Conservation (phyloP, 164 flowering plant genomes). For the Nelumbo lutea region DNA sequence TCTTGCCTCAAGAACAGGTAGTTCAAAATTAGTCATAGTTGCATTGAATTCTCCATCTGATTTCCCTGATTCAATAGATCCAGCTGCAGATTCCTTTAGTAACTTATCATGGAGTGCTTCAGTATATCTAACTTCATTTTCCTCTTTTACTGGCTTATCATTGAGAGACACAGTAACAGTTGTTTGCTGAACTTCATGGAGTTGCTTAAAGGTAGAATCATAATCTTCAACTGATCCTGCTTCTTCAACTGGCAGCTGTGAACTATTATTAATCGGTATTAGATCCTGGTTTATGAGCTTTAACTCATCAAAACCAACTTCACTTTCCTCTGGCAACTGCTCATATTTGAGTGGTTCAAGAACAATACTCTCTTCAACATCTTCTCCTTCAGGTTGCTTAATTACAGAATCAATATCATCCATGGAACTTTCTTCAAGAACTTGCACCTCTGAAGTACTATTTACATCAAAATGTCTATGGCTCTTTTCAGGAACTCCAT, state of each 20-base stretch:
- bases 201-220: background rate
- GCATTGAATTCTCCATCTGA: slow-evolving; percentile 4
- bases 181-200: slow-evolving; percentile 1
- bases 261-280: slow-evolving; percentile 3
- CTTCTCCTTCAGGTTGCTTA: background rate
- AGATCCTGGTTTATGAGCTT: background rate
- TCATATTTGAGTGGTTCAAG: slow-evolving; percentile 1
- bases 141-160: background rate
- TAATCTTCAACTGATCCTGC: slow-evolving; percentile 12
- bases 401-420: background rate
- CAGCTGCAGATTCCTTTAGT: background rate
- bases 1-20: slow-evolving; percentile 25
- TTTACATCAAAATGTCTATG: background rate
- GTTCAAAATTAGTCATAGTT: slow-evolving; percentile 7
- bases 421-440: background rate
- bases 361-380: background rate
- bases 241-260: slow-evolving; percentile 16
- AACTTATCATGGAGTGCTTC: background rate
- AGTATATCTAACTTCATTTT: background rate
- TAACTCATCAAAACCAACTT: background rate
- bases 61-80: background rate
- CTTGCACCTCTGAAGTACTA: slow-evolving; percentile 5
- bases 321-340: slow-evolving; percentile 1
- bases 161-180: background rate
- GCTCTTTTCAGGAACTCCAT: background rate